phyloP scores from a whole-genome alignment of 306 rosid genomes.

The Castanea crenata region DNA sequence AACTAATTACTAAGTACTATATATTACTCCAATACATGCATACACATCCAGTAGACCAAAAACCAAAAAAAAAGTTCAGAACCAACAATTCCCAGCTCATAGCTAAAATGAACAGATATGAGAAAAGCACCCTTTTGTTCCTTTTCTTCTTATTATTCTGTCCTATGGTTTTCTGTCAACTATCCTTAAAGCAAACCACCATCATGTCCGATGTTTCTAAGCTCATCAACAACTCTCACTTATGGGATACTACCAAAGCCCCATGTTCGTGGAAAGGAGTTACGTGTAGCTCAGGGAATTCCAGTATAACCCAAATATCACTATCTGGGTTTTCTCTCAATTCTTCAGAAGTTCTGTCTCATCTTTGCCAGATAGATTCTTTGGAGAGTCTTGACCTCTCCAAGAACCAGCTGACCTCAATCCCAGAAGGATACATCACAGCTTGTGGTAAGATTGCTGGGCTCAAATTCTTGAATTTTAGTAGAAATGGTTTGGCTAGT shows the following conservation, averaged over 20 bases:
- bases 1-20: neutral
- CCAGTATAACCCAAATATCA: conserved; percentile 29
- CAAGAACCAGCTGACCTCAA: conserved; percentile 25
- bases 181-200: conserved; percentile 43
- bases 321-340: conserved; percentile 37
- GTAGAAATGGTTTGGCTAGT: conserved; percentile 37
- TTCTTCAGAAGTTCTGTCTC: conserved; percentile 41
- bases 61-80: neutral
- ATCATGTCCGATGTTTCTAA: conserved; percentile 41
- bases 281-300: conserved; percentile 32
- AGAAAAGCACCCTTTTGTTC: conserved; percentile 11
- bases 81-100: neutral
- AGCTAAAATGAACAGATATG: conserved; percentile 45
- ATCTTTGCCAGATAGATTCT: conserved; percentile 54
- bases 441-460: conserved; percentile 53
- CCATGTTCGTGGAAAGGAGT: conserved; percentile 72
- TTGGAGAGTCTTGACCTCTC: conserved; percentile 64
- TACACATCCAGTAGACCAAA: neutral
- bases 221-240: neutral
- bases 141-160: conserved; percentile 28
- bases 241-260: conserved; percentile 29
- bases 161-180: conserved; percentile 46
- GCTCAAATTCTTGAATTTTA: conserved; percentile 52
- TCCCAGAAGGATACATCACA: conserved; percentile 46
- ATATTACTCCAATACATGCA: neutral